Conservation (phyloP, 495 filamentous ascomycete genomes). For the Podospora bellae-mahoneyi region DNA sequence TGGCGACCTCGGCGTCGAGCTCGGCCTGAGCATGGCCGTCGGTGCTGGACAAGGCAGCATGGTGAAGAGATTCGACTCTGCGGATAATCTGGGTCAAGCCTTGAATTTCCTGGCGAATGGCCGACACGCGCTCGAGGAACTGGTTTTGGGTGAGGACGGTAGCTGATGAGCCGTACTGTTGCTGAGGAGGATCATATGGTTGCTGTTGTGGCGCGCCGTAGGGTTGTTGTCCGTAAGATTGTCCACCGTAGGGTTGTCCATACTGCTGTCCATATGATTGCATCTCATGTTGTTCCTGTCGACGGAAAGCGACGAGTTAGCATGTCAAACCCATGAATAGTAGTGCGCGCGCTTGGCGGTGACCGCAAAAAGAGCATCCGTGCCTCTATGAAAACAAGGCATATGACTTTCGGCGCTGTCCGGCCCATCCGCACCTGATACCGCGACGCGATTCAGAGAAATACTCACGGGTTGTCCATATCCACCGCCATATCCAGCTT, state of each 20-base stretch:
- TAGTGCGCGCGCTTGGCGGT: background rate
- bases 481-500: slow-evolving; percentile 45
- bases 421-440: background rate
- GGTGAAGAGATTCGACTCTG: slow-evolving; percentile 57
- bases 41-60: slow-evolving; percentile 54
- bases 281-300: slow-evolving; percentile 42
- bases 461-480: slow-evolving; percentile 30
- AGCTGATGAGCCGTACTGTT: slow-evolving; percentile 24
- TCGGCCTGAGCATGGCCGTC: slow-evolving; percentile 47
- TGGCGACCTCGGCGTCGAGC: slow-evolving; percentile 58
- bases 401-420: background rate
- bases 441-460: slow-evolving; percentile 9
- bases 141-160: slow-evolving; percentile 50
- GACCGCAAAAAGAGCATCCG: background rate
- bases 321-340: background rate
- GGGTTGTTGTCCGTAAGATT: slow-evolving; percentile 9
- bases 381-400: background rate
- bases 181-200: slow-evolving; percentile 16
- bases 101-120: slow-evolving; percentile 55
- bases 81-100: slow-evolving; percentile 53
- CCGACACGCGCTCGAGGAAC: slow-evolving; percentile 59
- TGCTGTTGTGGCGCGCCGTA: slow-evolving; percentile 15
- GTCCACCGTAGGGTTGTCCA: slow-evolving; percentile 22
- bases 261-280: slow-evolving; percentile 30
- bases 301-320: background rate